These are phyloP conservation scores for Salinomyces thailandicus DNA, from an alignment of 2,329 filamentous ascomycete species.

Conservation along the genomic window DNA sequence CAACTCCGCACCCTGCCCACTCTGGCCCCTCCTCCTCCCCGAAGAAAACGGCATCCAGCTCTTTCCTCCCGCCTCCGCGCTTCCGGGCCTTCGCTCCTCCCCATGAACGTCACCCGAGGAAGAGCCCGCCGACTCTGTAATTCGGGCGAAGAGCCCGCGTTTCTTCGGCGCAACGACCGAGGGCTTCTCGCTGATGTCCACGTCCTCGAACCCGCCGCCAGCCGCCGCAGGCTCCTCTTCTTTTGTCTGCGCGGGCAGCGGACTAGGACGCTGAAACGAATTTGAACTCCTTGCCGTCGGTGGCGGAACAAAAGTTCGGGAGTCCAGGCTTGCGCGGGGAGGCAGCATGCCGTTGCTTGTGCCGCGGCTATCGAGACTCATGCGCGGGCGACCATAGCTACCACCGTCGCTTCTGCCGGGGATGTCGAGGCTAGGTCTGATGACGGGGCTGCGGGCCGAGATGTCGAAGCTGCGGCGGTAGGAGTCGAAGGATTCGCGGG, in stretches of 20 bases:
- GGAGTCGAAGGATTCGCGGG: slow-evolving; percentile 91
- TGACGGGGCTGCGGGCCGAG: slow-evolving; percentile 70
- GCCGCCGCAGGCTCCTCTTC: slow-evolving; percentile 13
- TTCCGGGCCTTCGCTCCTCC: background rate
- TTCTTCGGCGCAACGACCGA: slow-evolving; percentile 47
- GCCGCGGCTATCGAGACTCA: background rate
- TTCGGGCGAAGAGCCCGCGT: slow-evolving; percentile 55
- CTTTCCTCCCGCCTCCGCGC: slow-evolving; percentile 37
- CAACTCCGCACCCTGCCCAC: slow-evolving; percentile 61
- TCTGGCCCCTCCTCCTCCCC: slow-evolving; percentile 60
- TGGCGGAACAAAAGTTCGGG: slow-evolving; percentile 36
- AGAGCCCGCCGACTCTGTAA: slow-evolving; percentile 6
- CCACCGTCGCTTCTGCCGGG: slow-evolving; percentile 15
- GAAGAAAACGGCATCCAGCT: slow-evolving; percentile 28
- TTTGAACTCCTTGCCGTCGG: slow-evolving; percentile 35
- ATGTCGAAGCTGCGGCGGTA: slow-evolving; percentile 96
- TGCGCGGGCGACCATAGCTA: slow-evolving; percentile 31
- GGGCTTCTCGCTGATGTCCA: slow-evolving; percentile 66
- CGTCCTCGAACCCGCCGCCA: slow-evolving; percentile 62
- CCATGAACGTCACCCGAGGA: background rate
- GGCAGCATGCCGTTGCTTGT: slow-evolving; percentile 22
- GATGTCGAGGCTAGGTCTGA: slow-evolving; percentile 14
- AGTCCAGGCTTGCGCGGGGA: slow-evolving; percentile 70
- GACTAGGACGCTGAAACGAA: slow-evolving; percentile 23
- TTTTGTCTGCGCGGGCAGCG: slow-evolving; percentile 20